Conservation (phyloP, 768 basidiomycete genomes). For the Termitomyces sp. region DNA sequence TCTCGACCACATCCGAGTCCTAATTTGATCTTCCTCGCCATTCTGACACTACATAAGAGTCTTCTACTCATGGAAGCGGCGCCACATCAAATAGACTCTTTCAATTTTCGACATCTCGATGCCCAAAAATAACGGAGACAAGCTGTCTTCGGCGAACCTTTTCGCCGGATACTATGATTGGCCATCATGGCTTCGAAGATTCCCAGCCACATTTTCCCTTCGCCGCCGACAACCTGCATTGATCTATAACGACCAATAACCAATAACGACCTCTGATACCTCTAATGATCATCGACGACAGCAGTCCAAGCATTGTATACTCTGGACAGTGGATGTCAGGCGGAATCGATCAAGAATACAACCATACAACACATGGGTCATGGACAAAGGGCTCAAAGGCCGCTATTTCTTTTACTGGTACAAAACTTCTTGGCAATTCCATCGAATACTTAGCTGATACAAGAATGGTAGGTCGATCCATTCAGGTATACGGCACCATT, state of each 20-base stretch:
- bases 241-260: not conserved
- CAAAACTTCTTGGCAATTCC: not conserved
- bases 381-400: constrained; percentile 6
- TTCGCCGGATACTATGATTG: not conserved
- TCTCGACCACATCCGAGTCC: too few relatives aligned
- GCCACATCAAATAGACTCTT: not conserved
- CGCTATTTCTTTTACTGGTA: constrained; percentile 9
- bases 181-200: not conserved
- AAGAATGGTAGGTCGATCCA: constrained; percentile 4
- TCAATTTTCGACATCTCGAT: too few relatives aligned
- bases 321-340: constrained; percentile 6
- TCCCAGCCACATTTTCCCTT: not conserved
- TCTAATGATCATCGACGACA: constrained; percentile 10
- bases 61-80: not conserved
- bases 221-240: not conserved
- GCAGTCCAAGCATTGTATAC: constrained; percentile 2
- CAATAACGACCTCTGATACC: not conserved
- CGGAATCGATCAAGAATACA: constrained; percentile 3
- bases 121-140: not conserved
- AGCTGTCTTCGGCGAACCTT: not conserved
- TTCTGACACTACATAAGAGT: too few relatives aligned
- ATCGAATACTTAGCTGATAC: not conserved
- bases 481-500: constrained; percentile 17
- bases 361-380: constrained; percentile 9
- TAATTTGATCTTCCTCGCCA: too few relatives aligned